Percentiles rank a stretch among this genome's conserved stretches.
phyloP scores from a whole-genome alignment of 805 yeast species.

The Wickerhamomyces chambardii region DNA sequence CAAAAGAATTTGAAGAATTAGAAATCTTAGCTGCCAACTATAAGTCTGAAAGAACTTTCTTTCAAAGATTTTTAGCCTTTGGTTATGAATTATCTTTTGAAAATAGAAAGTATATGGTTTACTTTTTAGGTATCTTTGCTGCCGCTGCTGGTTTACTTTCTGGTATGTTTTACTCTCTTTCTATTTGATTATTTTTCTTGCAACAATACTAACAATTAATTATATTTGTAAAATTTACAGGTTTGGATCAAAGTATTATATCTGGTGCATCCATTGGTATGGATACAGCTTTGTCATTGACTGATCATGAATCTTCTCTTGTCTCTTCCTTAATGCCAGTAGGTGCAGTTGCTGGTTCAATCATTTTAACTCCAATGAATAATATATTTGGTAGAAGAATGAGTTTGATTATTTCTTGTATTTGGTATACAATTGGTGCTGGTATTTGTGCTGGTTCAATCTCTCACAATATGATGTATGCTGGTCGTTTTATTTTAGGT shows the following conservation, averaged over 20 bases:
- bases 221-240: constrained; percentile 12
- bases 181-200: no score
- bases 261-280: constrained; percentile 53
- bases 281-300: constrained; percentile 30
- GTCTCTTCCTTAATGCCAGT: constrained; percentile 57
- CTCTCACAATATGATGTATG: constrained; percentile 39
- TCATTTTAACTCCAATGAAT: constrained; percentile 49
- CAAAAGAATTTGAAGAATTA: constrained; percentile 26
- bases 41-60: constrained; percentile 22
- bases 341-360: constrained; percentile 59
- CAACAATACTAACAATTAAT: no score
- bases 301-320: constrained; percentile 36
- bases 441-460: constrained; percentile 45
- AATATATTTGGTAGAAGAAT: constrained; percentile 46
- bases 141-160: constrained; percentile 58
- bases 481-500: constrained; percentile 53
- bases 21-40: constrained; percentile 18
- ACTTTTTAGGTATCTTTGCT: constrained; percentile 45
- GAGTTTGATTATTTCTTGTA: constrained; percentile 45
- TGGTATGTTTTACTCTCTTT: no score
- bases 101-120: constrained; percentile 36
- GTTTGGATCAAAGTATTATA: constrained; percentile 59
- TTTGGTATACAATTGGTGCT: constrained; percentile 55
- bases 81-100: constrained; percentile 32
- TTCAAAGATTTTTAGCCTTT: constrained; percentile 26